Evolutionary conservation across 129 eudicot species (phyloP).

Genomic region (Centella asiatica): DNA sequence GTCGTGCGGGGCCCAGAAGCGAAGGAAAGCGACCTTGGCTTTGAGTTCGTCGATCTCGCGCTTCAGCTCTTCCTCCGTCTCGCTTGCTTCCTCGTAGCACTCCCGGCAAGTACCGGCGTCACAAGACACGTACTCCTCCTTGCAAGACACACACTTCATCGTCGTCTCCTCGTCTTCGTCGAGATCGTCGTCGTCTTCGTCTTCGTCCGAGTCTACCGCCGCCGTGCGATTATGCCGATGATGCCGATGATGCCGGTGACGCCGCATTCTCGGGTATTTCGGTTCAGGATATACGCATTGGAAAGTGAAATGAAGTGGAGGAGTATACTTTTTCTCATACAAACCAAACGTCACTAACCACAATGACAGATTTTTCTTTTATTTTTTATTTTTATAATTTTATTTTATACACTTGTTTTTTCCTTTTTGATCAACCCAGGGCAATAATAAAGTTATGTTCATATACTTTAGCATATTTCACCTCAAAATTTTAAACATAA

Average conservation of each 20-base stretch:
- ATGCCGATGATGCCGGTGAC: slow-evolving; percentile 11
- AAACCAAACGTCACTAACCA: too few relatives aligned
- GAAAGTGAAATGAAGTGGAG: too few relatives aligned
- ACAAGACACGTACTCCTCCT: slow-evolving; percentile 45
- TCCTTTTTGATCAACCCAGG: too few relatives aligned
- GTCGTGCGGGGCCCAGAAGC: slow-evolving; percentile 32
- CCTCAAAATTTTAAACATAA: too few relatives aligned
- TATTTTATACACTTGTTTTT: too few relatives aligned
- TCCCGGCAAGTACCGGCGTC: slow-evolving; percentile 96
- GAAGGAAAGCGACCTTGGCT: slow-evolving; percentile 61
- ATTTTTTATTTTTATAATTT: too few relatives aligned
- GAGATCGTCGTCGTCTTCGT: background rate
- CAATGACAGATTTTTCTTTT: too few relatives aligned
- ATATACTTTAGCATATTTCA: too few relatives aligned
- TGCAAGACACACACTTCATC: slow-evolving; percentile 86
- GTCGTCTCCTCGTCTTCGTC: slow-evolving; percentile 17
- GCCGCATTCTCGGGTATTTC: too few relatives aligned
- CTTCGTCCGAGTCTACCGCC: slow-evolving; percentile 4
- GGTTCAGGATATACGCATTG: too few relatives aligned
- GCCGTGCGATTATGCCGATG: slow-evolving; percentile 11
- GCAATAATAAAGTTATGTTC: too few relatives aligned
- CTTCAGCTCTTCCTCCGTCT: slow-evolving; percentile 85
- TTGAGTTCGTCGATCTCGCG: slow-evolving; percentile 91
- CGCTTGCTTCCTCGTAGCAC: slow-evolving; percentile 95
- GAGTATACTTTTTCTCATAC: too few relatives aligned